Evolutionary conservation across 257 asterid species (phyloP), one percentile per base, ranked within the genome.

Genomic region (Gentiana macrophylla): DNA sequence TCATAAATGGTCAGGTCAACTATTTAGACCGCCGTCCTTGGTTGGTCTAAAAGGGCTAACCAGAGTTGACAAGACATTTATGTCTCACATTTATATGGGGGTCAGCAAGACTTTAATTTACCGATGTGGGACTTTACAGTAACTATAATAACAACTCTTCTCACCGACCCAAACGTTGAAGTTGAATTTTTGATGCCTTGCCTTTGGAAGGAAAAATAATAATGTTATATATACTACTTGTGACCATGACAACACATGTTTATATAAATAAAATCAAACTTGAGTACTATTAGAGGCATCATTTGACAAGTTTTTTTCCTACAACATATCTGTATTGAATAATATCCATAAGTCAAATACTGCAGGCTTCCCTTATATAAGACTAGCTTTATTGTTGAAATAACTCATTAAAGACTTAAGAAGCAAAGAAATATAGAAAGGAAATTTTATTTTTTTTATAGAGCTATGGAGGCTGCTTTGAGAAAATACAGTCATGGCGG

Each of bases 101-200:
- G 24, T 15, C 24, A 15, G 24, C 24, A 15, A 15, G 24, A 15
- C 24, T 15, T 15, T 15, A 15, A 15, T 15, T 15, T 15, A 15
- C 24, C 24, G 24, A 15, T 15, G 24, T 15, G 24, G 24, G 24
- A 15, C 24, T 15, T 15, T 15, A 15, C 24, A 15, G 0, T 15
- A 15, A 15, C 24, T 15, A 15, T 15, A 15, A 15, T 15, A 15
- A 15, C 24, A 15, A 15, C 49, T 63, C 45, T 53, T 62, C 83
- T 77, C 43, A 79, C 81, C 78, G 90, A 89, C 88, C 74, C 71
- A 75, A 84, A 77, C 82, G 95, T 86, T 89, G 97, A 89, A 84
- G 92, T 84, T 84, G 89, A 83, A 79, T 71, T 86, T 64, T 65
- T 75, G 68, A 80, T 77, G 77, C 72, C 65, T 59, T 51, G 24